phyloP scores from a whole-genome alignment of 2,329 filamentous ascomycete genomes.

The Pseudogymnoascus sp. region DNA sequence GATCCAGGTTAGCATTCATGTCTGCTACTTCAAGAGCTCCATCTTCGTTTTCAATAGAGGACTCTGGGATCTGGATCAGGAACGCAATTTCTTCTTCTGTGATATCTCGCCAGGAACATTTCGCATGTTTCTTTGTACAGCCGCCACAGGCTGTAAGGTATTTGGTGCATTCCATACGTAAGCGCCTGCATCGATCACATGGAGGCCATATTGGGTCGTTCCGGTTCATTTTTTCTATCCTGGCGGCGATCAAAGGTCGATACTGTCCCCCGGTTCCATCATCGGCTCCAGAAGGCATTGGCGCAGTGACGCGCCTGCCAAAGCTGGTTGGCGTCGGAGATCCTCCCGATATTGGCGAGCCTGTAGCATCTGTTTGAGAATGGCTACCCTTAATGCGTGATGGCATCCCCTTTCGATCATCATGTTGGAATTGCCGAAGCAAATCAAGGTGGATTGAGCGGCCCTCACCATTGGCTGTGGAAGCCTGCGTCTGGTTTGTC shows the following conservation, averaged over 20 bases:
- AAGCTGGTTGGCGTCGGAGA: conserved; percentile 13
- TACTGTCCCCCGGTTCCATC: conserved; percentile 33
- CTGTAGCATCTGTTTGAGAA: conserved; percentile 8
- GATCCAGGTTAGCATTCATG: conserved; percentile 12
- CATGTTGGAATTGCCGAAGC: conserved; percentile 46
- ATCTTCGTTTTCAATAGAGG: conserved; percentile 7
- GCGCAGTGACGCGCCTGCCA: background rate
- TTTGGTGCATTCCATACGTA: conserved; percentile 78
- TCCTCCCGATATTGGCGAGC: conserved; percentile 17
- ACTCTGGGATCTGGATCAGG: conserved; percentile 6
- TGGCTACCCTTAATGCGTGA: conserved; percentile 19
- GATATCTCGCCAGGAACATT: conserved; percentile 80
- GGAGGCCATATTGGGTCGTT: conserved; percentile 74
- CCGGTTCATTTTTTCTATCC: conserved; percentile 68
- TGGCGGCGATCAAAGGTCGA: conserved; percentile 62
- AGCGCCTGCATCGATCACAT: conserved; percentile 73
- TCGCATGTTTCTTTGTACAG: conserved; percentile 85
- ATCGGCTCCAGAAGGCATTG: conserved; percentile 18
- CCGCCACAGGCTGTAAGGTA: conserved; percentile 80
- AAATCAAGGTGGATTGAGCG: conserved; percentile 46
- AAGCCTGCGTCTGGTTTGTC: background rate
- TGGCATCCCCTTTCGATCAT: conserved; percentile 24
- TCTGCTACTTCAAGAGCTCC: background rate
- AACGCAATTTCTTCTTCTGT: conserved; percentile 56
- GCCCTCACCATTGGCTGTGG: conserved; percentile 13